Base-by-base conservation (phyloP, 2,329 filamentous ascomycete genomes). In the Cercospora beticola region DNA sequence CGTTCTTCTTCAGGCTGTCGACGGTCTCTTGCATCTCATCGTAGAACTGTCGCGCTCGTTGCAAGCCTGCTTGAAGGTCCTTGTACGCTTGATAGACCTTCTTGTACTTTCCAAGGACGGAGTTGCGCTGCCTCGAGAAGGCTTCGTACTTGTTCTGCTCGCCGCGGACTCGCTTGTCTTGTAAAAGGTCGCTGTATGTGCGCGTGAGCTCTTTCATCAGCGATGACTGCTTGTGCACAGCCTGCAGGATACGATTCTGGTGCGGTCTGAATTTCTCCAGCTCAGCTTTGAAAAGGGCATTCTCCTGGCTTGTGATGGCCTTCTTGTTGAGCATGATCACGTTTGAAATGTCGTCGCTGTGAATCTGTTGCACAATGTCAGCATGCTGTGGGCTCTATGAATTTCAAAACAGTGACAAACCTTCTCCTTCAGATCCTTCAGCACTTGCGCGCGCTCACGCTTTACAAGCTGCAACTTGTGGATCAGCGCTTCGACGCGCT, bases 281-380 rank as follows among this genome's bases (percentile, higher is more conserved):
- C 80, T 99, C 95, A 16, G 93, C 89, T 78, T 97, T 92, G 82
- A 99, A 99, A 2, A 99, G 86, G 76, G 97, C 93, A 12, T 86
- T 90, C 79, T 99, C 95, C 76, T 95, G 94, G 76, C 93, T 97
- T 21, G 93, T 87, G 76, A 98, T 94, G 1, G 93, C 91, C 81
- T 98, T 99, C 79, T 98, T 98, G 85, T 99, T 99, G 68, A 99
- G 83, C 66, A 99, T 99, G 69, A 99, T 85, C 12, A 98, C 94
- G 77, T 97, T 95, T 5, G 94, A 97, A 71, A 99, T 99, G 76
- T 99, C 96, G 77, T 99, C 96, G 73, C 91, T 93, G 81, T 97
- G 94, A 64, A 94, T 90, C 94, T 97, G 72, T 14, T 12, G 21
- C 5, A 40, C 49, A 14, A 16, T 18, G 65, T 59, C 21, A 49